Evolutionary conservation across 805 yeast genomes (phyloP), one percentile per base, ranked within the genome.

Genomic region (Naumovozyma dairenensis): DNA sequence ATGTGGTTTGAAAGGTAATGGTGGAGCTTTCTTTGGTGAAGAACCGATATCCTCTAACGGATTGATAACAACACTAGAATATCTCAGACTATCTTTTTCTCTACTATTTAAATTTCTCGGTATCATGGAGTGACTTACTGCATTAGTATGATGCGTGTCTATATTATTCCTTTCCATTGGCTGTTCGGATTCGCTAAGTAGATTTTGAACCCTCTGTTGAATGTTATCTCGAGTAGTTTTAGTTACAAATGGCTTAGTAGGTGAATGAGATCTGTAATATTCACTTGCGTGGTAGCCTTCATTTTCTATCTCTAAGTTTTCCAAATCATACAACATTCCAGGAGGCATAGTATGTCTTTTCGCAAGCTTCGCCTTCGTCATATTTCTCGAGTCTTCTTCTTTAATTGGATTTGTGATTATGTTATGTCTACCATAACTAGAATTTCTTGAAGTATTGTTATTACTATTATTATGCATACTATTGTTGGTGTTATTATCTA

Each of bases 201-300:
- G 57, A 46, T 63, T 63, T 33, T 68, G 71, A 44, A 76, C 74
- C 43, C 81, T 63, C 36, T 69, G 59, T 44, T 74, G 79, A 28
- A 77, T 74, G 0, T 70, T 62, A 19, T 51, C 53, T 12, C 61
- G 43, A 20, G 30, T 35, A 3, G 33, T 32, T 14, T 25, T 30
- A 15, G 34, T 36, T 3, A 33, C 32, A 0, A 31, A 14, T 10
- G 34, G 15, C 15, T 29, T 43, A 7, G 35, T 31, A 4, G 43
- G 39, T 5, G 47, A 37, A 14, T 30, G 31, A 4, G 35, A 13
- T 20, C 33, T 38, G 27, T 39, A 31, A 22, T 41, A 37, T 4
- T 37, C 37, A 6, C 21, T 24, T 8, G 40, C 29, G 12, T 24
- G 33, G n/a, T n/a, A n/a, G n/a, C n/a, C n/a, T n/a, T n/a, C n/a